phyloP scores from a whole-genome alignment of 2,329 filamentous ascomycete genomes.

The Botrytis byssoidea region DNA sequence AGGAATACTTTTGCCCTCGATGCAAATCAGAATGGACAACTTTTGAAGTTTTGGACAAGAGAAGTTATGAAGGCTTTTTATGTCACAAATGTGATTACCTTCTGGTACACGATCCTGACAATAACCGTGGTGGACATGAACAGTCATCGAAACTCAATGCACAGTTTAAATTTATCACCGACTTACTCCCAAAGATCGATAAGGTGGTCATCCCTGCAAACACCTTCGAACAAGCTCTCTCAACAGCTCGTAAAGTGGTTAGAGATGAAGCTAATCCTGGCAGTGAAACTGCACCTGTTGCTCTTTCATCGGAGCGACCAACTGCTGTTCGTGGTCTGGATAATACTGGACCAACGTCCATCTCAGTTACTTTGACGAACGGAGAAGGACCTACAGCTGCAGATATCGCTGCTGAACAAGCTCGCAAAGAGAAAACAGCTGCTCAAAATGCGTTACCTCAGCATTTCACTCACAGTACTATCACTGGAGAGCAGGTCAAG shows the following conservation, averaged over 20 bases:
- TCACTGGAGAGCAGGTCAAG: conserved; percentile 61
- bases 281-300: conserved; percentile 57
- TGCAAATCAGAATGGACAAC: conserved; percentile 87
- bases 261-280: conserved; percentile 67
- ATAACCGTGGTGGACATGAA: conserved; percentile 68
- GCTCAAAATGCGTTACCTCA: conserved; percentile 67
- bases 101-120: conserved; percentile 65
- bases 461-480: conserved; percentile 71
- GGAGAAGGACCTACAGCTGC: conserved; percentile 64
- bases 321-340: conserved; percentile 68
- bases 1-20: conserved; percentile 81
- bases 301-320: conserved; percentile 53
- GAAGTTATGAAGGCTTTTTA: conserved; percentile 66
- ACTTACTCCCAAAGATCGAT: conserved; percentile 74
- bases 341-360: conserved; percentile 65
- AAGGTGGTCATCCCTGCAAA: conserved; percentile 70
- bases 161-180: conserved; percentile 75
- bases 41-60: conserved; percentile 81
- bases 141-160: conserved; percentile 73
- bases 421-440: conserved; percentile 63
- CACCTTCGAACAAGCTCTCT: conserved; percentile 68
- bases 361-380: conserved; percentile 67
- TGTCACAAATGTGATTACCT: conserved; percentile 74
- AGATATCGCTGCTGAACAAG: conserved; percentile 62
- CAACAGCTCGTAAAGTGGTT: conserved; percentile 60